Percentiles rank a stretch among this genome's conserved stretches.
These are phyloP conservation scores for Fusarium armeniacum DNA, from an alignment of 2,329 filamentous ascomycete species.

Conservation along the genomic window DNA sequence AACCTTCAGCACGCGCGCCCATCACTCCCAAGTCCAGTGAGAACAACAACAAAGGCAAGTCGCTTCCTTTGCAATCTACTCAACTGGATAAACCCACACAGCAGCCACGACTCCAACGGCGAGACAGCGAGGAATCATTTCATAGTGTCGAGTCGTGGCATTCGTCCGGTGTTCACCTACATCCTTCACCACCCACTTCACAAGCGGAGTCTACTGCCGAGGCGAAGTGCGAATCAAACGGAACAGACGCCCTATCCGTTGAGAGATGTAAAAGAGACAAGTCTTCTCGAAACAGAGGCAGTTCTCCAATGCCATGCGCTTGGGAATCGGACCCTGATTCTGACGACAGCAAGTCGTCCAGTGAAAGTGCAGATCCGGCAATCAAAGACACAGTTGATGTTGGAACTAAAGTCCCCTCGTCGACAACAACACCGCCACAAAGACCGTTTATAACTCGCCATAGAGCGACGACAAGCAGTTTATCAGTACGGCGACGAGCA, in stretches of 20 bases:
- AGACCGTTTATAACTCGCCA: constrained; percentile 40
- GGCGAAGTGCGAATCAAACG: constrained; percentile 14
- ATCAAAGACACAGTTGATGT: constrained; percentile 27
- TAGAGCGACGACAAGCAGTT: constrained; percentile 47
- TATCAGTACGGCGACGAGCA: constrained; percentile 58
- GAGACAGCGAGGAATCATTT: constrained; percentile 63
- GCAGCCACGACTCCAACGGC: constrained; percentile 29
- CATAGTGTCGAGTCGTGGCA: constrained; percentile 68
- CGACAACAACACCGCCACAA: constrained; percentile 18
- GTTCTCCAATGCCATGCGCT: constrained; percentile 34
- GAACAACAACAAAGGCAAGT: constrained; percentile 9
- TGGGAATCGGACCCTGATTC: constrained; percentile 46
- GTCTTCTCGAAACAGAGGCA: constrained; percentile 14
- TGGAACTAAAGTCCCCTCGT: constrained; percentile 1
- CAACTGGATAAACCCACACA: constrained; percentile 13
- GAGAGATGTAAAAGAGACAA: constrained; percentile 16
- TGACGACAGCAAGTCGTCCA: constrained; percentile 45
- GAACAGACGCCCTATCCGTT: constrained; percentile 12
- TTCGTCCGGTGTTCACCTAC: constrained; percentile 56
- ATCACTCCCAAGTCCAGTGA: neutral
- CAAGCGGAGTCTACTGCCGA: constrained; percentile 57
- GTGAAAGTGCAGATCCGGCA: constrained; percentile 48
- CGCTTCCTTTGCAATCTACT: constrained; percentile 9
- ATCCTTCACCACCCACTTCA: constrained; percentile 62
- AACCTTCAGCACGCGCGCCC: neutral